phyloP scores from a whole-genome alignment of 768 basidiomycete genomes.

The Gloeopeniophorella convolvens region DNA sequence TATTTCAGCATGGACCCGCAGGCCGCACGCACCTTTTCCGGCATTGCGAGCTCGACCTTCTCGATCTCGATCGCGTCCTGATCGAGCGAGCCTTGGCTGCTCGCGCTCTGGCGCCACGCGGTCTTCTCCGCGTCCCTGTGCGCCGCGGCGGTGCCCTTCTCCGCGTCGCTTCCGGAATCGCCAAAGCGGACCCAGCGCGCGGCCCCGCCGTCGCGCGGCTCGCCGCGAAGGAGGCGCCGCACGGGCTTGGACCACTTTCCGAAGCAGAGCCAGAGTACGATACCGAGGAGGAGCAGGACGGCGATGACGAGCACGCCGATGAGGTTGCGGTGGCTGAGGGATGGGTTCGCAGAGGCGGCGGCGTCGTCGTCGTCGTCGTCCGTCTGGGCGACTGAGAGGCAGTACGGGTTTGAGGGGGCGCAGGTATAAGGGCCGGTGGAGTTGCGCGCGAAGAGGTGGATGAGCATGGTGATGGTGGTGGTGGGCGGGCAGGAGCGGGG shows the following conservation, averaged over 20 bases:
- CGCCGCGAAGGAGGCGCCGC: constrained; percentile 13
- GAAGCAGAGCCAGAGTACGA: constrained; percentile 25
- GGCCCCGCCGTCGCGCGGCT: not conserved
- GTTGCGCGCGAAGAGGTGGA: constrained; percentile 3
- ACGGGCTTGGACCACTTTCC: constrained; percentile 23
- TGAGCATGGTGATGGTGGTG: constrained; percentile 10
- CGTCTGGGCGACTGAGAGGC: not conserved
- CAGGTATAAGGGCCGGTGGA: not conserved
- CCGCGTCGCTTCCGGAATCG: no score
- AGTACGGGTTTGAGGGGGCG: not conserved
- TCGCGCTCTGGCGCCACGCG: not conserved
- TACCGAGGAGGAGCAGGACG: constrained; percentile 9
- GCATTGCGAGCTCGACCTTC: not conserved
- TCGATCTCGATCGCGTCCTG: not conserved
- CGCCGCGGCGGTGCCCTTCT: not conserved
- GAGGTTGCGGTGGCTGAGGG: constrained; percentile 22
- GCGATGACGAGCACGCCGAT: constrained; percentile 25
- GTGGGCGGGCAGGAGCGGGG: not conserved
- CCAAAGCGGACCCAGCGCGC: not conserved
- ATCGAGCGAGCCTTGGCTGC: not conserved
- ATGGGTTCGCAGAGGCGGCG: not conserved
- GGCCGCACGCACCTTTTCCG: constrained; percentile 11
- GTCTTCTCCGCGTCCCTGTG: not conserved
- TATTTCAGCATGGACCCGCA: no score
- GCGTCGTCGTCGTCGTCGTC: not conserved